phyloP scores from a whole-genome alignment of 805 yeast species.

The Zygoascus tannicola region DNA sequence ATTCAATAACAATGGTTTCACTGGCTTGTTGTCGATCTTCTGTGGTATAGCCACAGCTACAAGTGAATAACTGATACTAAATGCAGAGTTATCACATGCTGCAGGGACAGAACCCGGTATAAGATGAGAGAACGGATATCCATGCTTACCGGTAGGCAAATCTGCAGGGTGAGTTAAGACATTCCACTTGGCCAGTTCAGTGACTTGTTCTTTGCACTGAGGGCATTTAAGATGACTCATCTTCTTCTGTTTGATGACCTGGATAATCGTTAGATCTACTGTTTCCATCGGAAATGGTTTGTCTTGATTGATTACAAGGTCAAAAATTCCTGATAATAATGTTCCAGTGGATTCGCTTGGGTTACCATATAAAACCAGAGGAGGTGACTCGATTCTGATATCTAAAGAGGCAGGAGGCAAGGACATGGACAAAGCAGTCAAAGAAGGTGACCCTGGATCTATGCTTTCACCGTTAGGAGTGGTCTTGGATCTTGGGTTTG shows the following conservation, averaged over 20 bases:
- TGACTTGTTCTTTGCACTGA: conserved; percentile 45
- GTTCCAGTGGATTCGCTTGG: conserved; percentile 79
- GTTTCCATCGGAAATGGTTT: conserved; percentile 37
- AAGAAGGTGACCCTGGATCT: not conserved
- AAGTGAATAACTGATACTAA: conserved; percentile 65
- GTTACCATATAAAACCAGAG: conserved; percentile 73
- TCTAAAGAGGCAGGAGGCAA: conserved; percentile 21
- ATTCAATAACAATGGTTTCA: conserved; percentile 32
- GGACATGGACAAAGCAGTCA: conserved; percentile 5
- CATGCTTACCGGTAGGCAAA: conserved; percentile 64
- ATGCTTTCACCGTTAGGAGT: not conserved
- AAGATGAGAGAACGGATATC: conserved; percentile 85
- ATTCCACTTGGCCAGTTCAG: conserved; percentile 81
- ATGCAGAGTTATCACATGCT: conserved; percentile 47
- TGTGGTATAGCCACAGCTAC: conserved; percentile 39
- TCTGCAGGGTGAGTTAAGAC: conserved; percentile 51
- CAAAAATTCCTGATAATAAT: conserved; percentile 68
- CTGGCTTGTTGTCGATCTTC: conserved; percentile 3
- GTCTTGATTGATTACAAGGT: conserved; percentile 44
- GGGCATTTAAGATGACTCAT: conserved; percentile 14
- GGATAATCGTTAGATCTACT: conserved; percentile 55
- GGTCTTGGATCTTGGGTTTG: not conserved
- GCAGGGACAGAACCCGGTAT: conserved; percentile 86
- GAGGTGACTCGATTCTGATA: conserved; percentile 79
- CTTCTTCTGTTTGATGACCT: conserved; percentile 39